Conservation (phyloP, 352 stramenopile genomes). For the Albugo laibachii region DNA sequence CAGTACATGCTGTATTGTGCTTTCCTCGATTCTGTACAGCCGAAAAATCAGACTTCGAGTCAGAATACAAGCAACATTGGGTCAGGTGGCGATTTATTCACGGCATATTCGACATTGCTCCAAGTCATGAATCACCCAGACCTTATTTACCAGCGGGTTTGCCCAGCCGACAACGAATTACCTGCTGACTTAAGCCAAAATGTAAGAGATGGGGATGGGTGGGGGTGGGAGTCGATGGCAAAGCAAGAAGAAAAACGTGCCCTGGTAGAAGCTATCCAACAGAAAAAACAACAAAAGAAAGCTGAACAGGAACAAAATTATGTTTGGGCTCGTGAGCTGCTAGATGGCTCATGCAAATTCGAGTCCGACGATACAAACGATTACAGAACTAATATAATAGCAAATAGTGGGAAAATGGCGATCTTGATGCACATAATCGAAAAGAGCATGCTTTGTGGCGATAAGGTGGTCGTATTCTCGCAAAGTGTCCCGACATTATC, state of each 20-base stretch:
- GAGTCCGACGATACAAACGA: neutral
- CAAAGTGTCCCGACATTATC: conserved; percentile 75
- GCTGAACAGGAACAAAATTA: conserved; percentile 33
- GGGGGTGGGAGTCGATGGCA: conserved; percentile 49
- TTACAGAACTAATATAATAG: conserved; percentile 27
- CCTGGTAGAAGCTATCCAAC: conserved; percentile 19
- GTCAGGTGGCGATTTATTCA: conserved; percentile 26
- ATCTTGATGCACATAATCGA: conserved; percentile 53
- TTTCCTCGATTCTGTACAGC: conserved; percentile 23
- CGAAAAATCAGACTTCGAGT: conserved; percentile 10
- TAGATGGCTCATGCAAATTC: conserved; percentile 3
- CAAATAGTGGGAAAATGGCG: conserved; percentile 68
- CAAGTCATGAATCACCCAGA: conserved; percentile 82
- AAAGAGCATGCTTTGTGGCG: conserved; percentile 42
- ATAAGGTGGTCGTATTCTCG: conserved; percentile 80
- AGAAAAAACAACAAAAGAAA: conserved; percentile 43
- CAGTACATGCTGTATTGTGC: conserved; percentile 62
- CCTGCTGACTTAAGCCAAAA: conserved; percentile 14
- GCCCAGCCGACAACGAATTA: conserved; percentile 12
- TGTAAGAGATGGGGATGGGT: conserved; percentile 10
- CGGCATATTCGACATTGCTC: conserved; percentile 50
- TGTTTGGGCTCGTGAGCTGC: conserved; percentile 37
- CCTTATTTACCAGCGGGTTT: conserved; percentile 60
- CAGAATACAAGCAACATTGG: too few species aligned
- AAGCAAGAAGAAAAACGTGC: conserved; percentile 29